Percentiles rank a stretch among this genome's conserved stretches.
phyloP scores from a whole-genome alignment of 164 flowering plant genomes.

The Buxus sempervirens region DNA sequence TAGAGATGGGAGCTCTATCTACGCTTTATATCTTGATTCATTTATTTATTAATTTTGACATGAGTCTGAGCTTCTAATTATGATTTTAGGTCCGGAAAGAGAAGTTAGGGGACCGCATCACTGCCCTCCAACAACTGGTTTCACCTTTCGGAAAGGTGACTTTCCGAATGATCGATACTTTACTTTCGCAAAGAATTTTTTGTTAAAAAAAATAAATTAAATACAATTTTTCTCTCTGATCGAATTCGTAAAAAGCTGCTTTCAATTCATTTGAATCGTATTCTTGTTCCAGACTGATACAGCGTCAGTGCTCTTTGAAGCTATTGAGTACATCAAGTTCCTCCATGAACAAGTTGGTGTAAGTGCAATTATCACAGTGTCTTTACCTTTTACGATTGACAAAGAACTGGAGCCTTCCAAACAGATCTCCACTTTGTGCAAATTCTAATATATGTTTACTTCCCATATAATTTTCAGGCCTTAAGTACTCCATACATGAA shows the following conservation, averaged over 20 bases:
- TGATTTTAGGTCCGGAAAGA: conserved; percentile 60
- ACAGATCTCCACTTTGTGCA: background rate
- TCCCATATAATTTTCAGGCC: conserved; percentile 32
- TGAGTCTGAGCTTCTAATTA: background rate
- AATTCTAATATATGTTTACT: background rate
- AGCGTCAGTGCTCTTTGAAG: conserved; percentile 80
- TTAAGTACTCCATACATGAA: conserved; percentile 61
- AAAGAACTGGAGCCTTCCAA: background rate
- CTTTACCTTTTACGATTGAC: too few species aligned
- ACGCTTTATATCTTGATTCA: too few species aligned
- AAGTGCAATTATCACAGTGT: conserved; percentile 22
- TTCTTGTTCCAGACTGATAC: conserved; percentile 59
- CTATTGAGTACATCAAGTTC: conserved; percentile 70
- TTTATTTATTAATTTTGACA: background rate
- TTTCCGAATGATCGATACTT: conserved; percentile 18
- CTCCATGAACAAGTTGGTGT: conserved; percentile 80
- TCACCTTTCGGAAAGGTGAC: conserved; percentile 81
- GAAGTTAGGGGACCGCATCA: conserved; percentile 69
- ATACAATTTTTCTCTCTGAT: background rate
- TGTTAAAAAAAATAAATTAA: too few species aligned
- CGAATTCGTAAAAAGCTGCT: conserved; percentile 1
- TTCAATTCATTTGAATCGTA: background rate
- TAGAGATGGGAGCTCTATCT: background rate
- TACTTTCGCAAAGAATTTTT: background rate
- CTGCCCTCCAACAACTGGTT: conserved; percentile 78